Evolutionary conservation across 768 basidiomycete species (phyloP), one percentile per base, ranked within the genome.

Genomic region (Kwoniella sp.): DNA sequence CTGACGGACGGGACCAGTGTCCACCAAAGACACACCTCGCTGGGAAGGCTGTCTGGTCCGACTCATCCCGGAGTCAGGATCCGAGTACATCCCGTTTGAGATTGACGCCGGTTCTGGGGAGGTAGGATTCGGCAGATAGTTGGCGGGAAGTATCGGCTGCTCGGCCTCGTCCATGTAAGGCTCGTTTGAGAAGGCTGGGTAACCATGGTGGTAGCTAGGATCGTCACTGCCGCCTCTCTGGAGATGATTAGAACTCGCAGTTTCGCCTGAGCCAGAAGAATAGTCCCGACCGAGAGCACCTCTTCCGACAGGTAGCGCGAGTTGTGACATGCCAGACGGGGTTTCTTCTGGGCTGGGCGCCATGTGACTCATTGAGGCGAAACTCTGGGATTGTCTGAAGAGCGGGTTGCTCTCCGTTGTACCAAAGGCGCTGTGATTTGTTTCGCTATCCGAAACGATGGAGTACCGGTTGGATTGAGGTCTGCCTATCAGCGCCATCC

Each of bases 1-100:
- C 85, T 15, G 86, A 33, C 87, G 84, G 2, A 91, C 86, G 32
- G 88, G 89, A 12, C 92, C 92, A 63, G 81, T 77, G 60, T 96
- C 92, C 48, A 81, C 81, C 50, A 96, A 74, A 38, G 84, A 84
- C 41, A 95, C 80, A 20, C 91, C 89, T 10, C 87, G 81, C 77
- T 81, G 79, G 57, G 81, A 79, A 64, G 79, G 39, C 45, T 53
- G 36, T 22, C 44, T 52, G 17, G 47, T 27, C 9, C 25, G 38
- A 38, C 60, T 32, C 38, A 51, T 50, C n/a, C 28, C 45, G 19
- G 50, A 41, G 65, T 46, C 46, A 79, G 77, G 58, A n/a, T 78
- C 79, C 19, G 73, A 69, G 41, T 79, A 77, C 26, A 66, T 58
- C 28, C 52, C 57, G 52, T 46, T 57, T n/a, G 48, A 56, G 32